Base-by-base conservation (phyloP, 108 stramenopile genomes). In the Pseudonitzschia delicatissima region DNA sequence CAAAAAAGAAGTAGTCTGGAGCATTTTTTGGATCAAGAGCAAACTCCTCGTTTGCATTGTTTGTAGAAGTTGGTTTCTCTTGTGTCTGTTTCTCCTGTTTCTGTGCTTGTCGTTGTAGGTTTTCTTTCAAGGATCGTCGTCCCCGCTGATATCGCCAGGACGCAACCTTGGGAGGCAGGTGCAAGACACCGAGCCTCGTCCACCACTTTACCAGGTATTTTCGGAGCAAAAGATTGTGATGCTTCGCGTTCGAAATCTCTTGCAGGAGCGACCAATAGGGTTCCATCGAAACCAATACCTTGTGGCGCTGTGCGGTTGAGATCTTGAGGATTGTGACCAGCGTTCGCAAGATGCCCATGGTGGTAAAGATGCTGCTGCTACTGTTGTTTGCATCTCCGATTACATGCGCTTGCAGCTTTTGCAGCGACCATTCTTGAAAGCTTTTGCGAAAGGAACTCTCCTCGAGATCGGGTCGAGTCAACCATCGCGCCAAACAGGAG, bases 131-230 rank as follows among this genome's bases (percentile, higher is more conserved):
- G 0, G 87, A 87, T 42, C 99, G 71, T 45, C 86, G 82, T 18
- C 93, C 93, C 5, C 97, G 84, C 62, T 88, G 88, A 77, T 98
- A 99, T 62, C 99, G 76, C 99, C 99, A 99, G 2, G 77, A 21
- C 2, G 93, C 96, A 17, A 97, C 71, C 27, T 90, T 74, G 6
- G 98, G 98, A 9, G 98, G 97, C 64, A 99, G 61, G 70, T 92
- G 91, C 0, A 89, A 76, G 48, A 87, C 80, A 12, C 94, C 97
- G 20, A 92, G 68, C 40, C 99, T 71, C 42, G 95, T 91, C 77
- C 96, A 90, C 51, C 98, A 85, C 71, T 99, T 99, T 34, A 93
- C 82, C 27, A 98, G 59, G 28, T 90, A 69, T 62, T 95, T 93
- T 57, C 94, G 71, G 17, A 94, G 52, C n/a, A 92, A 12, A 26